Base-by-base conservation (phyloP, 2,329 filamentous ascomycete genomes). In the Westerdykella sp. region DNA sequence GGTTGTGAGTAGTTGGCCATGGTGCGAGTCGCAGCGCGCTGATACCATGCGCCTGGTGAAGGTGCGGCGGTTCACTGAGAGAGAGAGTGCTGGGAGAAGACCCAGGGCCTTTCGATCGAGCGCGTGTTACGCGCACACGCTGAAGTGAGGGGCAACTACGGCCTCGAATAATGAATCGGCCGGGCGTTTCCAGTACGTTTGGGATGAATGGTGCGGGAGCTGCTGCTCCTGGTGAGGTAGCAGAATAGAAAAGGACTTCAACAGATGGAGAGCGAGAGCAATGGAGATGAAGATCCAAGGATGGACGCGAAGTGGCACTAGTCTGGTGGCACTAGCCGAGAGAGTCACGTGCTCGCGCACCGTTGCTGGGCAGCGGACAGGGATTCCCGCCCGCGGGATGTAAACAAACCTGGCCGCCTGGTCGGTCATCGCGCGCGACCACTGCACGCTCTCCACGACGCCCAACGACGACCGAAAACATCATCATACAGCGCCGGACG, bases 1-100 rank as follows among this genome's bases (percentile, higher is more conserved):
- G 56, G 59, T 40, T 54, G 46, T 32, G 57, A 55, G 48, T 62
- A 56, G 53, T 56, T 59, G 13, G 60, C 60, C 62, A 65, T 65
- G 22, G 14, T 35, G 47, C 36, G n/a, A 28, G 25, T 28, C 25
- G 25, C 25, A 7, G 9, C 25, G 25, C 7, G 25, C 25, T 7
- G 25, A 12, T 28, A 28, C 7, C 25, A 12, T 21, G 25, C 25
- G 25, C 11, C 25, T 28, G 25, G 11, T 12, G 11, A 28, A 9
- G 25, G 7, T 28, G 11, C 25, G 25, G 25, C 3, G 9, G 9
- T 28, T 28, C 25, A 28, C 25, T 28, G 25, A 12, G 25, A 28
- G 11, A 28, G 25, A 5, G 25, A 7, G 2, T 28, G 9, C 4
- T 28, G 25, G 25, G 25, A 28, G 25, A 28, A 32, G 12, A 14